Conservation (phyloP, 2,329 filamentous ascomycete genomes). For the Orbilia blumenaviensis region DNA sequence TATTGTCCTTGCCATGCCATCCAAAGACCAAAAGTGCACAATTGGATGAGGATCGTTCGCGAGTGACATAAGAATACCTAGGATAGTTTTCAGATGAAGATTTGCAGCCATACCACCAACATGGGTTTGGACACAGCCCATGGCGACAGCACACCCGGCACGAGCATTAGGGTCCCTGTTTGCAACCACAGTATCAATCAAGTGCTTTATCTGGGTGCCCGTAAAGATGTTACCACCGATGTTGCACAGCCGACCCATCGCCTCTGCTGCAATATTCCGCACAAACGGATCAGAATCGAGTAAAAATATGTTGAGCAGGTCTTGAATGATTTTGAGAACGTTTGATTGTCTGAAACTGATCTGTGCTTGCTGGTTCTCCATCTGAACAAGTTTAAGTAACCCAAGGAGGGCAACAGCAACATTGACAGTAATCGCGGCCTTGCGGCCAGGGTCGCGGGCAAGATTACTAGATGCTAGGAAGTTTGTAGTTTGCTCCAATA, state of each 20-base stretch:
- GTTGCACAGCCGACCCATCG: slow-evolving; percentile 84
- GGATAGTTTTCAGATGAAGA: slow-evolving; percentile 93
- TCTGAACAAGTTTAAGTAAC: slow-evolving; percentile 82
- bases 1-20: slow-evolving; percentile 83
- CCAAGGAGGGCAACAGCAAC: slow-evolving; percentile 81
- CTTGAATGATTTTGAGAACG: slow-evolving; percentile 58
- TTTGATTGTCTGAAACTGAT: slow-evolving; percentile 54
- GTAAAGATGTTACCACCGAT: slow-evolving; percentile 88
- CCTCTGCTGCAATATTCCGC: slow-evolving; percentile 83
- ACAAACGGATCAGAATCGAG: slow-evolving; percentile 85
- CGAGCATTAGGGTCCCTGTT: slow-evolving; percentile 93
- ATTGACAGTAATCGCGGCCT: slow-evolving; percentile 90
- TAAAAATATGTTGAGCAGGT: slow-evolving; percentile 81
- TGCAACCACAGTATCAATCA: slow-evolving; percentile 91
- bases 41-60: slow-evolving; percentile 94
- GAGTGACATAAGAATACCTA: slow-evolving; percentile 97
- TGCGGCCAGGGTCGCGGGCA: slow-evolving; percentile 85
- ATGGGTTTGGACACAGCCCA: slow-evolving; percentile 92
- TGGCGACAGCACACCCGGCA: slow-evolving; percentile 90
- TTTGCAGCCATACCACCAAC: slow-evolving; percentile 97
- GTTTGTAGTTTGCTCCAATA: slow-evolving; percentile 89
- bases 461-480: slow-evolving; percentile 83
- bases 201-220: slow-evolving; percentile 84
- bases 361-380: slow-evolving; percentile 51
- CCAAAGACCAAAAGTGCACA: slow-evolving; percentile 95